A percentile compares a stretch with the other conserved stretches of the same genome.
Evolutionary conservation across 2,329 filamentous ascomycete species (phyloP).

Genomic region (Aspergillus eucalypticola): DNA sequence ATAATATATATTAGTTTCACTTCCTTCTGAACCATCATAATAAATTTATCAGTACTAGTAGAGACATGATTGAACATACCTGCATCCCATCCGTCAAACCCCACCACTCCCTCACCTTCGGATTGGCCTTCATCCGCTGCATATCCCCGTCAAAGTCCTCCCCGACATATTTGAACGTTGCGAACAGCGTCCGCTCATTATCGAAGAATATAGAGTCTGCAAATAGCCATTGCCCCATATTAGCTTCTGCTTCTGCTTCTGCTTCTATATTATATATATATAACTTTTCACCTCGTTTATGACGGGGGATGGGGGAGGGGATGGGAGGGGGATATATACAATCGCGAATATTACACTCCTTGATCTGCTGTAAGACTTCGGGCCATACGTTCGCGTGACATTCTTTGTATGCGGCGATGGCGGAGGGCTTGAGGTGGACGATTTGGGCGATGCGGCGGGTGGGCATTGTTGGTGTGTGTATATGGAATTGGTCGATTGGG

Average conservation of each 20-base stretch:
- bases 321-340: slow-evolving; percentile 51
- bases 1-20: neutral
- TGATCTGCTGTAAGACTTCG: slow-evolving; percentile 73
- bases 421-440: slow-evolving; percentile 68
- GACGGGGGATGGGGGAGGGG: neutral
- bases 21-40: too few species aligned
- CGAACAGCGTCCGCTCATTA: slow-evolving; percentile 69
- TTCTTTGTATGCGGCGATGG: slow-evolving; percentile 68
- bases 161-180: slow-evolving; percentile 77
- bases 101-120: slow-evolving; percentile 77
- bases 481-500: too few species aligned
- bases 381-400: slow-evolving; percentile 75
- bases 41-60: too few species aligned
- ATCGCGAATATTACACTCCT: slow-evolving; percentile 71
- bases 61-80: too few species aligned
- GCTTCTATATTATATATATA: too few species aligned
- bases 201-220: slow-evolving; percentile 71
- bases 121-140: slow-evolving; percentile 71
- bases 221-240: too few species aligned
- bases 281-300: too few species aligned
- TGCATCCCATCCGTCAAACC: slow-evolving; percentile 76
- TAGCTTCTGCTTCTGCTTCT: too few species aligned
- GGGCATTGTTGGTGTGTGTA: slow-evolving; percentile 13
- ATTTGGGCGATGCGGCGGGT: slow-evolving; percentile 65
- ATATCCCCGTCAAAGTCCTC: slow-evolving; percentile 72